Evolutionary conservation across 2,329 filamentous ascomycete species (phyloP), one percentile per base, ranked within the genome.

Genomic region (Phyllosticta citribraziliensis): DNA sequence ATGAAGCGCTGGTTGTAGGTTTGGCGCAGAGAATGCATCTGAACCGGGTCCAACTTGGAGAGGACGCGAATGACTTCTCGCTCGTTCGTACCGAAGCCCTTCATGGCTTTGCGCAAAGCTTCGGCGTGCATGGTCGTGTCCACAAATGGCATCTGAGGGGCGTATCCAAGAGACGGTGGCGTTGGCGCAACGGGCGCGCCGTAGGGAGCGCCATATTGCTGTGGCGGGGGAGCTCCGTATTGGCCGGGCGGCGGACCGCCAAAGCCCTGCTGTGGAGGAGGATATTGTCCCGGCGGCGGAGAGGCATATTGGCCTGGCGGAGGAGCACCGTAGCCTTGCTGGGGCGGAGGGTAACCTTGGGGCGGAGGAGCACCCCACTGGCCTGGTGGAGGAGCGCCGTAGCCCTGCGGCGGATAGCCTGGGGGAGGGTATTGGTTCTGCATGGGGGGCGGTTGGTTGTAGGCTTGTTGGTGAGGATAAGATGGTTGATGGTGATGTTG

Each of bases 41-140:
- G 89, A 4, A 91, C 78, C 0, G 92, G 88, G 65, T 95, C 89
- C 64, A 91, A 87, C 66, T 80, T 83, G 2, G 87, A 77, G 9
- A 97, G 78, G 2, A 87, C 77, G 2, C 79, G 77, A 65, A 96
- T 92, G 17, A 97, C 77, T 0, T 82, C 74, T 68, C 85, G 87
- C 73, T 97, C 92, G 68, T 97, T 85, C 0, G 92, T 97, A 35
- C 92, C 93, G 64, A 96, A 89, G 0, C 91, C 91, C 74, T 96
- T 96, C 91, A 97, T 96, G 2, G 93, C 90, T 66, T 82, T 82
- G 58, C 90, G 84, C 22, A 96, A 78, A 3, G 80, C 83, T 62
- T 91, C 83, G 0, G 90, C 88, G 67, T 94, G 86, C 12, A 79
- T 76, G 2, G 77, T 80, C 55, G 84, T 87, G 65, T 96, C 86